These are phyloP conservation scores for Biscogniauxia mediterranea DNA, from an alignment of 2,329 filamentous ascomycete genomes.

Conservation along the genomic window DNA sequence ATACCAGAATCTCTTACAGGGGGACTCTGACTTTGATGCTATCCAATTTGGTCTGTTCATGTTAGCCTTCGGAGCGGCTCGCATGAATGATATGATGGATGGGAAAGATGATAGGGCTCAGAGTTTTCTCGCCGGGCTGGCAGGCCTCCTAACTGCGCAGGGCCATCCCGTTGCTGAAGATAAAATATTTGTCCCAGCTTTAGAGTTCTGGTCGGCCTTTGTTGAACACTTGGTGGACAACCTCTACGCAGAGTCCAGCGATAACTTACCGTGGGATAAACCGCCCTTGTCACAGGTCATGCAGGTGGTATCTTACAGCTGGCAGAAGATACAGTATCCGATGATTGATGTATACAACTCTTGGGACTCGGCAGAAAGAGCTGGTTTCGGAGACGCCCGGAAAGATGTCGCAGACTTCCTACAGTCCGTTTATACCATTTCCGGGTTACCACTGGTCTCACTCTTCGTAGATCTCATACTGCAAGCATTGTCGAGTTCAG, in stretches of 20 bases:
- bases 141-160: slow-evolving; percentile 62
- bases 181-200: slow-evolving; percentile 67
- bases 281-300: slow-evolving; percentile 59
- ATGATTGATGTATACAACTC: slow-evolving; percentile 52
- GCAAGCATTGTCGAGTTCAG: slow-evolving; percentile 45
- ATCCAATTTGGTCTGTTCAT: slow-evolving; percentile 66
- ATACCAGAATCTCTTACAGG: slow-evolving; percentile 54
- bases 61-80: slow-evolving; percentile 67
- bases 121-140: slow-evolving; percentile 57
- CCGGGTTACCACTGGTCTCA: slow-evolving; percentile 54
- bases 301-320: slow-evolving; percentile 64
- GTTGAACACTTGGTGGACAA: slow-evolving; percentile 66
- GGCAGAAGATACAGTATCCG: slow-evolving; percentile 69
- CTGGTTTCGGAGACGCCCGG: slow-evolving; percentile 68
- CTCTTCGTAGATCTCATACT: slow-evolving; percentile 57
- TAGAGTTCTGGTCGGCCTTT: slow-evolving; percentile 81
- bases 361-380: slow-evolving; percentile 70
- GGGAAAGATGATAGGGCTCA: slow-evolving; percentile 48
- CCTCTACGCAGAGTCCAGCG: slow-evolving; percentile 49
- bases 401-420: slow-evolving; percentile 79
- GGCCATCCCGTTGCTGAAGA: slow-evolving; percentile 72
- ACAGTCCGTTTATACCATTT: slow-evolving; percentile 65
- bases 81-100: slow-evolving; percentile 58
- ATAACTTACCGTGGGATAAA: slow-evolving; percentile 53
- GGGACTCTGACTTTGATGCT: slow-evolving; percentile 62